Base-by-base conservation (phyloP, 352 stramenopile genomes). In the Globisporangium alternatum region DNA sequence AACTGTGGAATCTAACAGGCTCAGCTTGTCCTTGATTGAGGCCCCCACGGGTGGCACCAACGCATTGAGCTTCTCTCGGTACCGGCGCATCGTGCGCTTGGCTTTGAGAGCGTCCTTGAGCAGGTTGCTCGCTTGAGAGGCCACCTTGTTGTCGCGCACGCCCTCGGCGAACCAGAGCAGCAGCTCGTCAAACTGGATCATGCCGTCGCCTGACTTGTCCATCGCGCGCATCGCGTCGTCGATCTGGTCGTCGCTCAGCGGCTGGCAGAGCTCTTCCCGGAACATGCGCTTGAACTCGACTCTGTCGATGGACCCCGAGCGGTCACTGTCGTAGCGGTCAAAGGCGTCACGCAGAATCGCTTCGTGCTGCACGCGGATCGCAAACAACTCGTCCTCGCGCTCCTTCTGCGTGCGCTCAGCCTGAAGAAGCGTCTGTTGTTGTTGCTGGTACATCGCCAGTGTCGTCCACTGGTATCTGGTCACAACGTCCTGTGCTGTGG, bases 311-410 rank as follows among this genome's bases (percentile, higher is more conserved):
- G 65, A 65, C 0, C 73, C 73, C 2, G 76, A 83, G 28, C 68
- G 66, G 54, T 83, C 76, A 8, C 60, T 55, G 53, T 83, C 76
- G 53, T 74, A 83, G 15, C 71, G 65, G 39, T 81, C 68, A 53
- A 83, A 83, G 1, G 73, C 76, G 39, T 83, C 76, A 12, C 73
- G 72, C 17, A 83, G 33, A 53, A 81, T 81, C 8, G 68, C 64
- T 28, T 81, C 71, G n/a, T 81, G 62, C 52, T 81, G 73, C 15
- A 71, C 22, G 8, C 76, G 72, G 21, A 80, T 67, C 5, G 68
- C 68, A 28, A 76, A 54, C 4, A 83, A 43, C 30, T 67, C 64
- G 39, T 73, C 60, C 19, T 76, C 62, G 2, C 74, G 68, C 21
- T 64, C 55, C 33, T 69, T 62, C 12, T 51, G 37, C 1, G 64